A percentile compares a stretch with the other conserved stretches of the same genome.
Evolutionary conservation across 352 stramenopile species (phyloP).

Genomic region (Globisporangium perplexum): DNA sequence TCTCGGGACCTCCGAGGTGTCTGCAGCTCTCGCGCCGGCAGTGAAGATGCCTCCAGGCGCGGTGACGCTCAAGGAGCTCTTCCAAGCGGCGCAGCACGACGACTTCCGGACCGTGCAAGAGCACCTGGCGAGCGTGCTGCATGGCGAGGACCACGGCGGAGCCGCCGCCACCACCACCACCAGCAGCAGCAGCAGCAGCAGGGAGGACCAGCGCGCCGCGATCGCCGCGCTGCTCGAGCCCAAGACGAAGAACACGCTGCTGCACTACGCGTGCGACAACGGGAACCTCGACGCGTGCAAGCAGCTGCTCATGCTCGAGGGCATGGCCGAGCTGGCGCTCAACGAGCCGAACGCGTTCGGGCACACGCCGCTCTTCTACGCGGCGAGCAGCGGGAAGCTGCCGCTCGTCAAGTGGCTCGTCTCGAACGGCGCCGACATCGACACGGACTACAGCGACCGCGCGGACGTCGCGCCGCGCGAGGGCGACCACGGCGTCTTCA

Average conservation of each 20-base stretch:
- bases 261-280: slow-evolving; percentile 81
- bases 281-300: slow-evolving; percentile 82
- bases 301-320: slow-evolving; percentile 67
- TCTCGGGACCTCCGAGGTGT: too few relatives aligned
- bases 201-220: slow-evolving; percentile 6
- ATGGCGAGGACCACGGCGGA: slow-evolving; percentile 11
- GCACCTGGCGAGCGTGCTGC: slow-evolving; percentile 48
- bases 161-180: too few relatives aligned
- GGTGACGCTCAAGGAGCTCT: slow-evolving; percentile 57
- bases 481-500: slow-evolving; percentile 66
- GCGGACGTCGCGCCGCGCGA: slow-evolving; percentile 39
- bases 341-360: slow-evolving; percentile 77
- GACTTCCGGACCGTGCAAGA: slow-evolving; percentile 56
- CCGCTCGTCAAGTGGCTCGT: slow-evolving; percentile 83
- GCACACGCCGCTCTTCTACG: slow-evolving; percentile 78
- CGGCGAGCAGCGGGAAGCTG: slow-evolving; percentile 59
- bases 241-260: slow-evolving; percentile 66
- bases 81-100: slow-evolving; percentile 60
- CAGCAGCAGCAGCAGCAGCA: neutral
- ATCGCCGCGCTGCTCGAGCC: slow-evolving; percentile 45
- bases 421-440: slow-evolving; percentile 78
- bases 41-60: neutral
- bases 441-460: slow-evolving; percentile 72
- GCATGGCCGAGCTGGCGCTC: slow-evolving; percentile 45
- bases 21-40: too few relatives aligned